Conservation (phyloP, 192 early-diverging fungal genomes). For the Coemansia sp. region DNA sequence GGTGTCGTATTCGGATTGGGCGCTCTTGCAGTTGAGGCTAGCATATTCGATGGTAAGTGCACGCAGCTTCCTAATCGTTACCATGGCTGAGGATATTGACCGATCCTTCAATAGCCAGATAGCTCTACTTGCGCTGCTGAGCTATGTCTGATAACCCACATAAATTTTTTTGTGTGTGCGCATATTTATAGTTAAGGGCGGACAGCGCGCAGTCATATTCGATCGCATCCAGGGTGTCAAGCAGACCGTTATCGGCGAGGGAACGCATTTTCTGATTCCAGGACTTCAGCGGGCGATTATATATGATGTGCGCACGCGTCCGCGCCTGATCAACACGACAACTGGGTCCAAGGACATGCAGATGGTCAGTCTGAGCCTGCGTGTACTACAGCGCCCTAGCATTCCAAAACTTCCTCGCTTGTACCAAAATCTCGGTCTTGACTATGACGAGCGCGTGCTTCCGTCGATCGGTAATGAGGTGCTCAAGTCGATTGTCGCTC, state of each 20-base stretch:
- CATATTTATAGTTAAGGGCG: slow-evolving; percentile 79
- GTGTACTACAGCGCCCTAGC: slow-evolving; percentile 88
- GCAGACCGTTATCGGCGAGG: slow-evolving; percentile 77
- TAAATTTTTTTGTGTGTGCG: background rate
- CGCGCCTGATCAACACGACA: slow-evolving; percentile 96
- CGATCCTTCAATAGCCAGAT: background rate
- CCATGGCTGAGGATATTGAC: background rate
- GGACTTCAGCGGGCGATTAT: slow-evolving; percentile 90
- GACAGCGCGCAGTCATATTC: slow-evolving; percentile 95
- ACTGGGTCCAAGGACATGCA: slow-evolving; percentile 99
- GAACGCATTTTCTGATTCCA: slow-evolving; percentile 97
- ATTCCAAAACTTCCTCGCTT: slow-evolving; percentile 71
- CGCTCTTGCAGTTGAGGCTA: slow-evolving; percentile 70
- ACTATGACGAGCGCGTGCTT: slow-evolving; percentile 97
- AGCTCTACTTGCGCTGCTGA: background rate
- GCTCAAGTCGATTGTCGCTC: slow-evolving; percentile 95
- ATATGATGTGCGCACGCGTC: slow-evolving; percentile 92
- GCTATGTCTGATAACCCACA: background rate
- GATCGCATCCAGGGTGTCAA: slow-evolving; percentile 92
- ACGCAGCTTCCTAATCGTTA: background rate
- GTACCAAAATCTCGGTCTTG: slow-evolving; percentile 88
- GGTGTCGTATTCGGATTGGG: slow-evolving; percentile 75
- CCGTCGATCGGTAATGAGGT: slow-evolving; percentile 99
- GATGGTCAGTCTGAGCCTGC: slow-evolving; percentile 90
- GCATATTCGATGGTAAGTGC: slow-evolving; percentile 89